phyloP scores from a whole-genome alignment of 306 rosid species.

The Lathyrus tuberosus region DNA sequence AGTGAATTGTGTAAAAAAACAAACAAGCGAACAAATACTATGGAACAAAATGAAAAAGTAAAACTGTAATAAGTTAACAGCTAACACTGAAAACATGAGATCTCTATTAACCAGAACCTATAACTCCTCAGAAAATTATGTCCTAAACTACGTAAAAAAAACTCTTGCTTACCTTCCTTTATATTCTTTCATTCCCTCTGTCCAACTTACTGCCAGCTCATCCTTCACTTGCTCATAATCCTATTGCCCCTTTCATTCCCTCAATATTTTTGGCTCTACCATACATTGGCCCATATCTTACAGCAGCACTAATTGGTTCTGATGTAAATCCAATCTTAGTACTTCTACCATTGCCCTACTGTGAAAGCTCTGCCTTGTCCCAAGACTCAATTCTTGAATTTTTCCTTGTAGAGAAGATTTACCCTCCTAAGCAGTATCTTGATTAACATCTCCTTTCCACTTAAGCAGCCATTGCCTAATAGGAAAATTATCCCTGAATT shows the following conservation, averaged over 20 bases:
- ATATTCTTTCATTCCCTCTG: neutral
- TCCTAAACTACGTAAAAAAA: neutral
- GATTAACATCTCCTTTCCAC: neutral
- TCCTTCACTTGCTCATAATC: neutral
- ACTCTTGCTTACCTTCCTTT: neutral
- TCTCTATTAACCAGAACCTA: neutral
- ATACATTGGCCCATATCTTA: neutral
- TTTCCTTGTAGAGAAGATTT: neutral
- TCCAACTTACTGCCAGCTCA: neutral
- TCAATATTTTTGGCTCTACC: neutral
- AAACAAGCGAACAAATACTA: neutral
- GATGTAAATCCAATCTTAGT: no score
- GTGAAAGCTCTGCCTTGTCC: neutral
- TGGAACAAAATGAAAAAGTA: neutral
- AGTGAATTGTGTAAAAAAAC: no score
- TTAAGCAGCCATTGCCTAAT: neutral
- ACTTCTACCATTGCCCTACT: neutral
- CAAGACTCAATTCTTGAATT: neutral
- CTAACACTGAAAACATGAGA: neutral
- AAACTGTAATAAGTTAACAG: neutral
- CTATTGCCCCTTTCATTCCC: neutral
- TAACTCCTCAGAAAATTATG: slow-evolving; percentile 8
- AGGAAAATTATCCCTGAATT: neutral
- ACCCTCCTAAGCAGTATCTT: neutral
- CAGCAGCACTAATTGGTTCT: neutral